These are phyloP conservation scores for Saturnispora saitoi DNA, from an alignment of 805 yeast genomes.

Conservation along the genomic window DNA sequence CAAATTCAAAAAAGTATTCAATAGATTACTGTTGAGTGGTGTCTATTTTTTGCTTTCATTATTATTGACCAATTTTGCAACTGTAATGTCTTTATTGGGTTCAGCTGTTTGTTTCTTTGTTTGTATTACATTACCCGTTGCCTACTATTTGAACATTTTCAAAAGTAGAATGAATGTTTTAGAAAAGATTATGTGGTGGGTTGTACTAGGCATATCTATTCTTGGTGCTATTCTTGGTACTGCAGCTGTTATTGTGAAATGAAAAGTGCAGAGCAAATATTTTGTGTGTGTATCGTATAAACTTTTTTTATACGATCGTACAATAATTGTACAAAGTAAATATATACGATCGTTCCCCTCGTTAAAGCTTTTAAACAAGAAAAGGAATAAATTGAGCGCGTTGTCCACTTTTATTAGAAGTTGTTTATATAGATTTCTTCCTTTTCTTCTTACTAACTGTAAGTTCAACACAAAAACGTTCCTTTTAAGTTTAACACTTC, in stretches of 20 bases:
- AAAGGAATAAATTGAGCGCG: neutral
- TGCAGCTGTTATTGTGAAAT: conserved; percentile 35
- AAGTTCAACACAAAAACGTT: neutral
- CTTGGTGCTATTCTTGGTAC: conserved; percentile 53
- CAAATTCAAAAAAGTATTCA: conserved; percentile 9
- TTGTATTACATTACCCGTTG: conserved; percentile 70
- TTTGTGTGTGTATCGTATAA: no score
- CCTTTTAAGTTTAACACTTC: no score
- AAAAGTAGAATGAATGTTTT: conserved; percentile 30
- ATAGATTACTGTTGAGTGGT: conserved; percentile 41
- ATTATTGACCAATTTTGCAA: conserved; percentile 70
- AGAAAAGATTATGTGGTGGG: conserved; percentile 1
- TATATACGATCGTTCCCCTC: conserved; percentile 5
- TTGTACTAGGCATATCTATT: conserved; percentile 32
- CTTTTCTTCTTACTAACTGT: neutral
- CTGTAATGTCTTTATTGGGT: conserved; percentile 73
- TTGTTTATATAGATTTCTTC: neutral
- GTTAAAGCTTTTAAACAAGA: neutral
- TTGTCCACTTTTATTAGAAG: neutral
- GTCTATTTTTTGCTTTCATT: conserved; percentile 54
- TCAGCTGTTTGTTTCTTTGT: conserved; percentile 71
- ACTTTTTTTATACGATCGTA: neutral
- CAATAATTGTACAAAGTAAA: neutral
- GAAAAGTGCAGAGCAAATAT: neutral
- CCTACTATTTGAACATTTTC: conserved; percentile 59